These are phyloP conservation scores for Oryza glumipatula DNA, from an alignment of 176 grass and related monocot species.

Conservation along the genomic window DNA sequence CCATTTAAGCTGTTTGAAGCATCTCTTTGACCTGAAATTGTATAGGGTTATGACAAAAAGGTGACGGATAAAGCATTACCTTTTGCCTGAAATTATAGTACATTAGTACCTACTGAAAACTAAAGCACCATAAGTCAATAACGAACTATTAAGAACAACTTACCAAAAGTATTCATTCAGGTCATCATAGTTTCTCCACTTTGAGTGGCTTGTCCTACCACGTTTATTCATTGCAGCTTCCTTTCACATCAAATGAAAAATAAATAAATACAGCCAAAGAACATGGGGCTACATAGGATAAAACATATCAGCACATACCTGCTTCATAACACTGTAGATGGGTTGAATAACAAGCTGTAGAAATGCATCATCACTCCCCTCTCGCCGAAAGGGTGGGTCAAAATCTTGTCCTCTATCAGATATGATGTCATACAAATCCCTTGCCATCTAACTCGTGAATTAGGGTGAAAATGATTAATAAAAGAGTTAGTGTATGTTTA, in stretches of 20 bases:
- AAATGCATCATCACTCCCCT: slow-evolving; percentile 63
- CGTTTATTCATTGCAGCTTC: slow-evolving; percentile 66
- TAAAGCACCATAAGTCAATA: not conserved
- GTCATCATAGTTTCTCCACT: slow-evolving; percentile 99
- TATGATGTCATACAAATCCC: slow-evolving; percentile 61
- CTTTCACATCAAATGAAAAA: slow-evolving; percentile 62
- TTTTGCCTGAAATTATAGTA: not conserved
- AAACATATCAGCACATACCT: slow-evolving; percentile 60
- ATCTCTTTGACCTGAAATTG: slow-evolving; percentile 77
- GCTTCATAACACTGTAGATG: slow-evolving; percentile 64
- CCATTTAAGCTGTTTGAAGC: slow-evolving; percentile 79
- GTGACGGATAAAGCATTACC: slow-evolving; percentile 24
- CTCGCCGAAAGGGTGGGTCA: slow-evolving; percentile 44
- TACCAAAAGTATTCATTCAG: slow-evolving; percentile 98
- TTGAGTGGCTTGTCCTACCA: slow-evolving; percentile 84
- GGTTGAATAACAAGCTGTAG: slow-evolving; percentile 70
- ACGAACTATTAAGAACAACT: slow-evolving; percentile 33
- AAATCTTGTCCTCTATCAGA: slow-evolving; percentile 28
- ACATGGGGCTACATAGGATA: not conserved
- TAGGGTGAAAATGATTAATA: slow-evolving; percentile 12
- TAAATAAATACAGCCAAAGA: not conserved
- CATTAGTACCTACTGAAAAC: not conserved
- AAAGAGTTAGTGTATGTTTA: slow-evolving; percentile 15
- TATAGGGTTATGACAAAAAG: slow-evolving; percentile 17
- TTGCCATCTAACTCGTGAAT: slow-evolving; percentile 74